A percentile compares a stretch with the other conserved stretches of the same genome.
Evolutionary conservation across 306 rosid genomes (phyloP).

Genomic region (Malus sylvestris): DNA sequence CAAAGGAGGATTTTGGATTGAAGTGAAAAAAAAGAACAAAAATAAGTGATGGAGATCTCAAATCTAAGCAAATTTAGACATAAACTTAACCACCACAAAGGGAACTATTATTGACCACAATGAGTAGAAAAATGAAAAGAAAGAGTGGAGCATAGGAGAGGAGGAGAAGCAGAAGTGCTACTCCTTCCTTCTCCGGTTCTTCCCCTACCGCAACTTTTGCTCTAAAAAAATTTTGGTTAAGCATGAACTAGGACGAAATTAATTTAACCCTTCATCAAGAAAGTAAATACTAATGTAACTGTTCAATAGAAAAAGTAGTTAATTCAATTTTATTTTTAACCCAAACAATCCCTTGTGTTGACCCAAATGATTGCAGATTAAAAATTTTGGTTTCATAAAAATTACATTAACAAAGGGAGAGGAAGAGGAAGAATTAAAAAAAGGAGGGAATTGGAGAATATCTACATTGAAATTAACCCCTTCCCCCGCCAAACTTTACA

Average conservation of each 20-base stretch:
- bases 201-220: no score
- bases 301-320: not conserved
- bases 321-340: constrained; percentile 26
- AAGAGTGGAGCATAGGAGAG: no score
- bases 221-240: not conserved
- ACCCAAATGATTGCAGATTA: constrained; percentile 36
- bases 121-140: no score
- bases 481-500: not conserved
- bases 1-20: no score
- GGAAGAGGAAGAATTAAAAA: not conserved
- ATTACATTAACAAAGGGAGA: constrained; percentile 4
- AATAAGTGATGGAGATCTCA: no score
- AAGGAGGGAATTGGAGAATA: constrained; percentile 3
- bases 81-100: no score
- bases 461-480: constrained; percentile 13
- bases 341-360: constrained; percentile 18
- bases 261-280: not conserved
- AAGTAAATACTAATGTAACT: not conserved
- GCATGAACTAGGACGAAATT: not conserved
- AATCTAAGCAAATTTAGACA: no score
- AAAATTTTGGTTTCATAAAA: constrained; percentile 15
- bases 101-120: no score
- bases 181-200: no score
- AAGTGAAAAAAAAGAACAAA: no score
- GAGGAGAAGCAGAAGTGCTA: no score